Evolutionary conservation across 2,329 filamentous ascomycete genomes (phyloP), one percentile per base, ranked within the genome.

Genomic region (Dothistroma septosporum): DNA sequence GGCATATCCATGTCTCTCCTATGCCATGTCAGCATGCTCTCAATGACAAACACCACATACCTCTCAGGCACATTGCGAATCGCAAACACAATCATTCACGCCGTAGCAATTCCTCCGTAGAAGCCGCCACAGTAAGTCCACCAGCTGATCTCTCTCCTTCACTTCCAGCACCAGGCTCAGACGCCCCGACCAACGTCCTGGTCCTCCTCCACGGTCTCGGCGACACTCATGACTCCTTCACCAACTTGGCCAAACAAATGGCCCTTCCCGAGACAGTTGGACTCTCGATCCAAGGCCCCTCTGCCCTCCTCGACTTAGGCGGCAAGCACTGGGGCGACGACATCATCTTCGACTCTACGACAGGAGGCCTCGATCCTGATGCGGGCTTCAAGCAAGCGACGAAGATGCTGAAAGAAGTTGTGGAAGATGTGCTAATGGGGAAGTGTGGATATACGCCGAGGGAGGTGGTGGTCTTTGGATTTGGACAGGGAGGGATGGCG

Each of bases 161-260:
- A n/a, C 14, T 10, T 71, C 69, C 75, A 70, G 78, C 79, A 14
- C 70, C 83, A 41, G 64, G 68, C 33, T 71, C 73, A 28, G 84
- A 88, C 62, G 83, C 83, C 12, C 85, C 88, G 10, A 89, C 86
- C 48, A 88, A 92, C 68, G 81, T 95, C 67, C 85, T 96, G 63
- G 77, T 96, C 71, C 83, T 96, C 55, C 85, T 96, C 60, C 92
- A 96, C 75, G 91, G 91, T 65, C 83, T 96, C 12, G 92, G 92
- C 64, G 92, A 96, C 76, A 85, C 83, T 35, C 83, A 90, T 61
- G 70, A 73, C 2, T 81, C 89, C 37, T 95, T 94, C 74, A 82
- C 84, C 61, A 77, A 77, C 49, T 88, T 96, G 63, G 90, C 87
- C 21, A 79, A 80, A 59, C 85, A 85, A 66, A 77, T 96, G 62